A percentile compares a stretch with the other conserved stretches of the same genome.
Conservation (phyloP, 2,329 filamentous ascomycete genomes). For the Fusarium ambrosium region DNA sequence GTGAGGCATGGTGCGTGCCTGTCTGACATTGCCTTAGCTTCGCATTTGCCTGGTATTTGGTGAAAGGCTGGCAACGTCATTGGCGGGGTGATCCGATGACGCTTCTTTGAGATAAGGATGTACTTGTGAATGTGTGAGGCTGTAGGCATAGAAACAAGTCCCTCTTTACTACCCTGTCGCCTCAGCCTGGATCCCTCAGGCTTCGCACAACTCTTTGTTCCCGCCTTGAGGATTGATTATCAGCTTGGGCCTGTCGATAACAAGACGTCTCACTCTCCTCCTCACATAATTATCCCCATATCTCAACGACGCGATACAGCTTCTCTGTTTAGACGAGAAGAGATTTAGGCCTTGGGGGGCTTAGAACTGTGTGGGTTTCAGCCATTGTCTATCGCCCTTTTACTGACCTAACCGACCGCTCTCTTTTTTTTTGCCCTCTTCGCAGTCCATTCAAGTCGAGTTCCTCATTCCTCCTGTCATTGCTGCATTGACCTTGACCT, state of each 20-base stretch:
- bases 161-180: slow-evolving; percentile 23
- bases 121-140: not conserved
- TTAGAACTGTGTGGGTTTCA: slow-evolving; percentile 39
- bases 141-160: not conserved
- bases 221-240: slow-evolving; percentile 34
- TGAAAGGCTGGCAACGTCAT: slow-evolving; percentile 46
- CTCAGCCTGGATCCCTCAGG: slow-evolving; percentile 23
- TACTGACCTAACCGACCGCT: slow-evolving; percentile 45
- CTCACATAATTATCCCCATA: slow-evolving; percentile 28
- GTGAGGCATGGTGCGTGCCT: slow-evolving; percentile 23
- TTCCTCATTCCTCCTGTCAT: slow-evolving; percentile 31
- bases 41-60: slow-evolving; percentile 3
- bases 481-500: slow-evolving; percentile 28
- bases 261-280: slow-evolving; percentile 35
- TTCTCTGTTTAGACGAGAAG: slow-evolving; percentile 36
- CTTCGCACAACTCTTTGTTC: slow-evolving; percentile 37
- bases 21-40: slow-evolving; percentile 24
- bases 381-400: slow-evolving; percentile 35
- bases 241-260: slow-evolving; percentile 32
- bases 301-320: slow-evolving; percentile 6
- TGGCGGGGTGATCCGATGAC: slow-evolving; percentile 49
- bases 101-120: slow-evolving; percentile 22
- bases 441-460: slow-evolving; percentile 10
- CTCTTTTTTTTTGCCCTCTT: slow-evolving; percentile 31
- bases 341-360: slow-evolving; percentile 28